These are phyloP conservation scores for Pharus latifolius DNA, from an alignment of 176 grass and related monocot species.

Conservation along the genomic window DNA sequence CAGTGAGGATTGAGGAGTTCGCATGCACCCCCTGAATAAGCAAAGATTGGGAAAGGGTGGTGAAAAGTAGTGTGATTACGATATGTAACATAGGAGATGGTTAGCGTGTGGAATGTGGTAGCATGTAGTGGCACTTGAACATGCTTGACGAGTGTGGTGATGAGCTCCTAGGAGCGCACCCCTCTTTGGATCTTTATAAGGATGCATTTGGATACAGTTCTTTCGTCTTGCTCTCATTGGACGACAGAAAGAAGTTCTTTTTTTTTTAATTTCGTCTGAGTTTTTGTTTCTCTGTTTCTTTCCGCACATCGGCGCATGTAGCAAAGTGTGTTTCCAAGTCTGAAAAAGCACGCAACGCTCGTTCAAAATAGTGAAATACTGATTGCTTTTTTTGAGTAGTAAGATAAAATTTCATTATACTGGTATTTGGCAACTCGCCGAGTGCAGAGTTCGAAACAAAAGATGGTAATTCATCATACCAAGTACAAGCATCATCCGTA, in stretches of 20 bases:
- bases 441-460: no score
- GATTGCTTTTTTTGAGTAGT: no score
- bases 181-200: slow-evolving; percentile 8
- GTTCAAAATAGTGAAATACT: no score
- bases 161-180: slow-evolving; percentile 30
- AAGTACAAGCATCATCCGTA: no score
- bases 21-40: slow-evolving; percentile 16
- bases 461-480: no score
- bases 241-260: no score
- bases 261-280: no score
- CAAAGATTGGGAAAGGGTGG: background rate
- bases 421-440: no score
- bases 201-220: background rate
- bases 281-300: background rate
- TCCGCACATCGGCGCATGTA: no score
- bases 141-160: slow-evolving; percentile 25
- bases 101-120: background rate
- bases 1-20: background rate
- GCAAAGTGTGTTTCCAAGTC: no score
- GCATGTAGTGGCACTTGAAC: background rate
- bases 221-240: background rate
- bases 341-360: no score
- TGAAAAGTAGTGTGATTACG: background rate
- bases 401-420: no score
- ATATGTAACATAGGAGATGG: background rate